These are phyloP conservation scores for Quercus cerris DNA, from an alignment of 306 rosid species.

Conservation along the genomic window DNA sequence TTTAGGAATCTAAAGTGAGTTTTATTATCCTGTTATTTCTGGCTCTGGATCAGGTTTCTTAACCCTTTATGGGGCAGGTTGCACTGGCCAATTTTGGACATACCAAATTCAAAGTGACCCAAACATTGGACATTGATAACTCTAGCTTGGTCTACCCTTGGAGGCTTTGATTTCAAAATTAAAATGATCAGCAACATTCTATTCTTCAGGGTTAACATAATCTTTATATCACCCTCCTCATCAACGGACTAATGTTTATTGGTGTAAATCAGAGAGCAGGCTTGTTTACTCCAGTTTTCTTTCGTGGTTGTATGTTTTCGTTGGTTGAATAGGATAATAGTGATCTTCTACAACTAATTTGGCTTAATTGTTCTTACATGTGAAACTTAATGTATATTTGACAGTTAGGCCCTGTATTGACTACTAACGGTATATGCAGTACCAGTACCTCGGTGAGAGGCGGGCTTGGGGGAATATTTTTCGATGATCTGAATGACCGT, in stretches of 20 bases:
- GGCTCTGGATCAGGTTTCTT: background rate
- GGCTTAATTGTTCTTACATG: background rate
- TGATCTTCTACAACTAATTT: background rate
- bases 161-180: background rate
- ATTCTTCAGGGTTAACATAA: background rate
- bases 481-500: constrained; percentile 84
- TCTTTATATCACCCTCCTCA: background rate
- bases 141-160: background rate
- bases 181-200: background rate
- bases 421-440: constrained; percentile 42
- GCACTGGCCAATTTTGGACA: background rate
- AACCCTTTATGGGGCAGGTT: background rate
- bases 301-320: background rate
- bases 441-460: constrained; percentile 65
- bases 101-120: background rate
- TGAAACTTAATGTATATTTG: background rate
- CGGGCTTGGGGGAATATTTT: constrained; percentile 94
- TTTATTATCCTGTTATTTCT: background rate
- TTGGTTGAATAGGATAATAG: background rate
- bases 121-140: background rate
- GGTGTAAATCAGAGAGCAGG: background rate
- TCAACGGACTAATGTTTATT: background rate
- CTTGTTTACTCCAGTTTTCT: background rate
- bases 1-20: background rate
- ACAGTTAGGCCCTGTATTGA: background rate